Evolutionary conservation across 352 stramenopile genomes (phyloP), one percentile per base, ranked within the genome.

Genomic region (Phytophthora fragariaefolia): DNA sequence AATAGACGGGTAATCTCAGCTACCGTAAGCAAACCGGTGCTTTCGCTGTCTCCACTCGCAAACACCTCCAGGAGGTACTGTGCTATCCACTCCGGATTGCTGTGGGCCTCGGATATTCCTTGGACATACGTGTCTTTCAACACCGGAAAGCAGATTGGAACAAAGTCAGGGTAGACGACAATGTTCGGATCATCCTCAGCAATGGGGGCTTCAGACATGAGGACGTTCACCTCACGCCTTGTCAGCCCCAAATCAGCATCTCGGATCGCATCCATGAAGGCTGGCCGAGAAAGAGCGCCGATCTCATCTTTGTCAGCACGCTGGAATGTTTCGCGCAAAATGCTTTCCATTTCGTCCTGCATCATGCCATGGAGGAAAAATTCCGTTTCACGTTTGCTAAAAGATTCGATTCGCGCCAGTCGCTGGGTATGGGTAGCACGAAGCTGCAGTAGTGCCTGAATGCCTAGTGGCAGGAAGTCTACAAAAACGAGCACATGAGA

Each of bases 41-140:
- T 72, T 18, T 95, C 84, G 2, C 65, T 54, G 52, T 95, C 87
- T 27, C 75, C 85, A 30, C 84, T 92, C 28, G 79, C 74, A 57
- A 95, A 93, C 2, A 90, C 83, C 58, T 92, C 80, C n/a, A 70
- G 73, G 13, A 95, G 77, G 40, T 90, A 90, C 66, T 89, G 82
- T 36, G 83, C 68, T 46, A 95, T 71, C 52, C 71, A 69, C 51
- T 93, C 83, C 48, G 90, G 83, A 28, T 90, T 83, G 40, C 72
- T 88, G 20, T 83, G 80, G 5, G 83, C 60, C 61, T 92, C 84
- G 15, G 92, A 63, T n/a, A 89, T 67, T 17, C 82, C 79, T 4
- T 87, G 57, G 18, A 80, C 40, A 40, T 85, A 91, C 17, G 74
- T 70, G 22, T 92, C 80, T 18, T 73, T 64, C 6, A 95, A 55